These are phyloP conservation scores for Salix caprea DNA, from an alignment of 345 rosid genomes.

Conservation along the genomic window DNA sequence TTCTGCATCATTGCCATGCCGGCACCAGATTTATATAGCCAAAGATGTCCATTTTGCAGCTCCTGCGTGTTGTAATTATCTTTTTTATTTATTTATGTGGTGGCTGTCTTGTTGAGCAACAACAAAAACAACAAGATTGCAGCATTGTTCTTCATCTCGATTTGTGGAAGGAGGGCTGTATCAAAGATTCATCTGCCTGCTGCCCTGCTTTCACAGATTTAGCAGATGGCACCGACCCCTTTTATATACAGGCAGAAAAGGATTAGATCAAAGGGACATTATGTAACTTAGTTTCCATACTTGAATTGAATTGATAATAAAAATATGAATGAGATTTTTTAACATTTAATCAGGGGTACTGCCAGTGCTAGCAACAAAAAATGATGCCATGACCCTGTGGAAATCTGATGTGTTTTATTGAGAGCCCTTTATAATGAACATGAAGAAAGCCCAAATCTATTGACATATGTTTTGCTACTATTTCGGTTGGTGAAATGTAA, in stretches of 20 bases:
- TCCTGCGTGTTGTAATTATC: conserved; percentile 14
- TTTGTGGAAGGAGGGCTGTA: conserved; percentile 19
- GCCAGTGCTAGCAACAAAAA: no score
- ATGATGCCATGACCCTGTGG: no score
- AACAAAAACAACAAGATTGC: neutral
- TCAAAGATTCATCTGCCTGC: conserved; percentile 3
- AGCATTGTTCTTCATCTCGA: neutral
- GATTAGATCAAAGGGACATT: conserved; percentile 9
- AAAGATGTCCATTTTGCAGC: neutral
- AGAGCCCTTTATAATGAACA: no score
- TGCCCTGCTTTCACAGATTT: conserved; percentile 4
- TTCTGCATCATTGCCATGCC: conserved; percentile 66
- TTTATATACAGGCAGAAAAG: conserved; percentile 3
- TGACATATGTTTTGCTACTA: no score
- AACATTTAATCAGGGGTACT: no score
- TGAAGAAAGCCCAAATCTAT: no score
- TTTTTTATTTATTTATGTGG: conserved; percentile 17
- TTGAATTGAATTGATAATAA: conserved; percentile 8
- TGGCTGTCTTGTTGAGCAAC: neutral
- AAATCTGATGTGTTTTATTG: no score
- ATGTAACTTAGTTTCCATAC: conserved; percentile 14
- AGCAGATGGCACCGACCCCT: neutral
- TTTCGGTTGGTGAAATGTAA: no score
- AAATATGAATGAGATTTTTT: conserved; percentile 2
- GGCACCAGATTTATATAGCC: conserved; percentile 58